Conservation (phyloP, 805 yeast species). For the Naumovozyma dairenensis region DNA sequence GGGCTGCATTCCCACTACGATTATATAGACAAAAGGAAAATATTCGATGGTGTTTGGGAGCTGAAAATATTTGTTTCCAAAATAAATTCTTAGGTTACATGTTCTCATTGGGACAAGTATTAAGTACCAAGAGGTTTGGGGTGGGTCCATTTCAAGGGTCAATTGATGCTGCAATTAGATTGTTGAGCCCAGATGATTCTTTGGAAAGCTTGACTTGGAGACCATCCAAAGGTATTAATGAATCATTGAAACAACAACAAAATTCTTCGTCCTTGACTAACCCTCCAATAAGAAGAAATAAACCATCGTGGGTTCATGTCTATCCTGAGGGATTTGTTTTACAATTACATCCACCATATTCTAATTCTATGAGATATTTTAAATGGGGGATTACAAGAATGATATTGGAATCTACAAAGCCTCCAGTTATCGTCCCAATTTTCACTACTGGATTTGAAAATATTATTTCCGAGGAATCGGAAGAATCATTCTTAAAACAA, state of each 20-base stretch:
- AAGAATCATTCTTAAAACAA: constrained; percentile 43
- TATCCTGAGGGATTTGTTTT: constrained; percentile 94
- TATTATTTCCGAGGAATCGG: constrained; percentile 65
- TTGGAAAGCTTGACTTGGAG: constrained; percentile 35
- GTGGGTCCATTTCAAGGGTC: constrained; percentile 88
- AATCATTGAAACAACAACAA: too few relatives aligned
- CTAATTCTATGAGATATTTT: constrained; percentile 86
- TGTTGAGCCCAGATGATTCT: constrained; percentile 70
- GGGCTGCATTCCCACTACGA: constrained; percentile 76
- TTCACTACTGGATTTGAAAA: constrained; percentile 80
- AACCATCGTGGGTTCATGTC: constrained; percentile 84
- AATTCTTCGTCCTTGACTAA: constrained; percentile 25
- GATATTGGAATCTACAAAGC: constrained; percentile 67
- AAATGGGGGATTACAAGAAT: constrained; percentile 91
- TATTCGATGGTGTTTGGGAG: constrained; percentile 92
- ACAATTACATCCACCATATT: constrained; percentile 69
- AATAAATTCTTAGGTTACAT: constrained; percentile 42
- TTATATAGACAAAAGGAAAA: constrained; percentile 51
- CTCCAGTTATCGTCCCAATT: constrained; percentile 84
- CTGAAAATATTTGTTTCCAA: constrained; percentile 79
- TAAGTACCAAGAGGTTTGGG: constrained; percentile 82
- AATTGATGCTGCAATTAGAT: constrained; percentile 73
- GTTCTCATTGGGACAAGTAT: constrained; percentile 81
- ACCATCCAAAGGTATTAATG: constrained; percentile 7
- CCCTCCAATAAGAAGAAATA: constrained; percentile 50